Evolutionary conservation across 805 yeast genomes (phyloP).

Genomic region (Wickerhamomyces alni): DNA sequence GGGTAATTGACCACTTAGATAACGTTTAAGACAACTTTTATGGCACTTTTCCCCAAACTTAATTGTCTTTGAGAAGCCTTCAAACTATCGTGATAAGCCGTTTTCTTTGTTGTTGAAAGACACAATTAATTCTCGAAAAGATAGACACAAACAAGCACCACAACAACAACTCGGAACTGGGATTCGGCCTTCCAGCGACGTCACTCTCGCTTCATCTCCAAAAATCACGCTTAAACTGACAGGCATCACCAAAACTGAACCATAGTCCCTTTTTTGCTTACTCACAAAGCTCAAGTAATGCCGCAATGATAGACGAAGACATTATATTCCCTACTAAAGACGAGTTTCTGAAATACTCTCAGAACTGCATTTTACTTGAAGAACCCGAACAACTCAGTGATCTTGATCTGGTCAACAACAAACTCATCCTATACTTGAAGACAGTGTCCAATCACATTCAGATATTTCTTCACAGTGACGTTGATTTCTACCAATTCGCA

Average conservation of each 20-base stretch:
- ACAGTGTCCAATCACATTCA: slow-evolving; percentile 20
- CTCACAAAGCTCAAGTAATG: not conserved
- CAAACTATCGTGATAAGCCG: too few relatives aligned
- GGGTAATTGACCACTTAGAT: not conserved
- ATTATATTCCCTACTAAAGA: slow-evolving; percentile 10
- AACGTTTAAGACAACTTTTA: not conserved
- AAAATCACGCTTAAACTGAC: too few relatives aligned
- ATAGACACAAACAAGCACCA: too few relatives aligned
- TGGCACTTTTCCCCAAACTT: too few relatives aligned
- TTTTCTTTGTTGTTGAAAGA: not conserved
- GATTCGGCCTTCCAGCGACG: too few relatives aligned
- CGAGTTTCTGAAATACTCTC: slow-evolving; percentile 18
- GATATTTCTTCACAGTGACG: slow-evolving; percentile 19
- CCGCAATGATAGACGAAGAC: slow-evolving; percentile 14
- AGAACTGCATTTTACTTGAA: slow-evolving; percentile 9
- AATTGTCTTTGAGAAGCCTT: too few relatives aligned
- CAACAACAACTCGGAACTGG: too few relatives aligned
- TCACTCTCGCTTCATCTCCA: too few relatives aligned
- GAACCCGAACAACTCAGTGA: slow-evolving; percentile 3
- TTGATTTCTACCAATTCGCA: slow-evolving; percentile 31
- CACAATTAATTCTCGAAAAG: not conserved
- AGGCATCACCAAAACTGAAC: too few relatives aligned
- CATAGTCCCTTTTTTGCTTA: not conserved
- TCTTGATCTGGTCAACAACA: slow-evolving; percentile 12
- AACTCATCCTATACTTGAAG: slow-evolving; percentile 17